Evolutionary conservation across 2,329 filamentous ascomycete genomes (phyloP).

Genomic region (Aspergillus sp.): DNA sequence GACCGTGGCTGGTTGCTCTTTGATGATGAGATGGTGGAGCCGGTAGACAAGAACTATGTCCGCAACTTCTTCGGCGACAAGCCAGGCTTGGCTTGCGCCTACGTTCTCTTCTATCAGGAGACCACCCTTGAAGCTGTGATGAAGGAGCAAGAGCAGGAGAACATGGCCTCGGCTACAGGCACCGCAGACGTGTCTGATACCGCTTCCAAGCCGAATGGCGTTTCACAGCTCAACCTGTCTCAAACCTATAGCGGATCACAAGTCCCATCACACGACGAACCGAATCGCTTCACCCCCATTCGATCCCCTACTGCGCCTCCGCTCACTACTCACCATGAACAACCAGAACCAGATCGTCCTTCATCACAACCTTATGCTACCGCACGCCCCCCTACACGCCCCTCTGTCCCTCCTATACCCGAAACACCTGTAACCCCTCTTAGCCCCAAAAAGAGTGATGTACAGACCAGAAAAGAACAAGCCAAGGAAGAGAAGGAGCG

Average conservation of each 20-base stretch:
- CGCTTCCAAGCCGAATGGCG: slow-evolving; percentile 26
- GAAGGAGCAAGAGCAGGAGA: slow-evolving; percentile 80
- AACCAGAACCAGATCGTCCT: slow-evolving; percentile 18
- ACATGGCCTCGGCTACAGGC: slow-evolving; percentile 37
- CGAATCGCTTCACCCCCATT: slow-evolving; percentile 26
- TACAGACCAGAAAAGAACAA: slow-evolving; percentile 64
- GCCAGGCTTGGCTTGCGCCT: slow-evolving; percentile 85
- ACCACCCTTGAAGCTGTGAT: slow-evolving; percentile 65
- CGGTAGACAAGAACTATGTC: slow-evolving; percentile 93
- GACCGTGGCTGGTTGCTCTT: slow-evolving; percentile 95
- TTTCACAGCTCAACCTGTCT: slow-evolving; percentile 24
- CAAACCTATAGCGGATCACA: slow-evolving; percentile 38
- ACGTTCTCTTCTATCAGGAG: slow-evolving; percentile 97
- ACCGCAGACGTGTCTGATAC: slow-evolving; percentile 45
- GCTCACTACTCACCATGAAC: slow-evolving; percentile 41
- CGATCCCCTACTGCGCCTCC: slow-evolving; percentile 40
- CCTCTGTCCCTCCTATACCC: slow-evolving; percentile 22
- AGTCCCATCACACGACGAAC: slow-evolving; percentile 29
- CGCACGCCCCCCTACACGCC: slow-evolving; percentile 6
- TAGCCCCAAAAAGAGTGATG: slow-evolving; percentile 58
- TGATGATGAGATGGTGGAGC: slow-evolving; percentile 97
- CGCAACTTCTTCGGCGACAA: slow-evolving; percentile 96
- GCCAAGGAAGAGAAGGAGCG: slow-evolving; percentile 55
- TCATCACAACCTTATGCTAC: neutral
- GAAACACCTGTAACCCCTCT: slow-evolving; percentile 26